Percentiles rank a stretch among this genome's conserved stretches.
Evolutionary conservation across 495 filamentous ascomycete species (phyloP).

Genomic region (Venustampulla echinocandica): DNA sequence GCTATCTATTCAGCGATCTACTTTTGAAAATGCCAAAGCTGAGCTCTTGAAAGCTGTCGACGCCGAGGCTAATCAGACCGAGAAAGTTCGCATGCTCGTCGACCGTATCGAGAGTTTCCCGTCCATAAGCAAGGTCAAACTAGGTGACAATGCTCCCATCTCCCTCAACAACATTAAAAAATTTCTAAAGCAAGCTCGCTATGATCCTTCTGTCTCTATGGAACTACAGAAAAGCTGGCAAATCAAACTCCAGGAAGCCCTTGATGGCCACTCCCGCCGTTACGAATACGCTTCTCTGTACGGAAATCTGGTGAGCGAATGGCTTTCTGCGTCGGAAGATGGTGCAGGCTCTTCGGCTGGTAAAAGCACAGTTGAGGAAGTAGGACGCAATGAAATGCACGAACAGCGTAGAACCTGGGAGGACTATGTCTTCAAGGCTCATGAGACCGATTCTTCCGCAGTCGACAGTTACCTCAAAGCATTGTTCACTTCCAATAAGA

Average conservation of each 20-base stretch:
- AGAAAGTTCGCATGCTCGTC: conserved; percentile 31
- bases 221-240: conserved; percentile 39
- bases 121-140: conserved; percentile 23
- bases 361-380: too few species aligned
- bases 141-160: conserved; percentile 12
- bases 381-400: too few species aligned
- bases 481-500: too few species aligned
- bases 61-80: conserved; percentile 22
- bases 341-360: neutral
- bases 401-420: too few species aligned
- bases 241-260: conserved; percentile 37
- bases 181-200: conserved; percentile 48
- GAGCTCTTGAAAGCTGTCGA: conserved; percentile 23
- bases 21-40: conserved; percentile 40
- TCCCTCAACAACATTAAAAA: conserved; percentile 38
- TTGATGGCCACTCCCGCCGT: conserved; percentile 42
- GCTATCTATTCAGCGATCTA: conserved; percentile 47
- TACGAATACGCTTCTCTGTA: conserved; percentile 56
- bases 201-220: conserved; percentile 47
- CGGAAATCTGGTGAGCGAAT: conserved; percentile 54
- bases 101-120: conserved; percentile 35
- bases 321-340: conserved; percentile 39
- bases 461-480: too few species aligned
- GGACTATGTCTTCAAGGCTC: too few species aligned
- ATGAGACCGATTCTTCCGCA: too few species aligned